Evolutionary conservation across 345 rosid genomes (phyloP).

Genomic region (Eucalyptus cloeziana): DNA sequence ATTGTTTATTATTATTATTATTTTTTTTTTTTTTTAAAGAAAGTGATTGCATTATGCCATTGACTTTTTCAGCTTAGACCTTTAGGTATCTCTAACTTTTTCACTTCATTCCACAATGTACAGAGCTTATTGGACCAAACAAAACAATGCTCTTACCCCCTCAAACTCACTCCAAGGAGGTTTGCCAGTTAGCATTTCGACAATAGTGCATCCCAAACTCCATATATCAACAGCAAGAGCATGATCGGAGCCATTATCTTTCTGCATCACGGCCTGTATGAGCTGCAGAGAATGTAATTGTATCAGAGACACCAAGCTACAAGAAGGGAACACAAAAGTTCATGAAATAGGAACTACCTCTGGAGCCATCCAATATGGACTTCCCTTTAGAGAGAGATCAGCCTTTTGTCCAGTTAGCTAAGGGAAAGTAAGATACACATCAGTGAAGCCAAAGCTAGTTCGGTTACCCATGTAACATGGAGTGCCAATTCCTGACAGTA

Average conservation of each 20-base stretch:
- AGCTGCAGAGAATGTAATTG: slow-evolving; percentile 34
- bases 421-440: background rate
- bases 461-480: background rate
- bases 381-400: slow-evolving; percentile 88
- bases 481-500: background rate
- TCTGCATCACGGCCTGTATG: slow-evolving; percentile 87
- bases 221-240: slow-evolving; percentile 97
- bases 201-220: slow-evolving; percentile 96
- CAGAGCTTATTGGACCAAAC: background rate
- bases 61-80: background rate
- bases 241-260: slow-evolving; percentile 57
- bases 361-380: slow-evolving; percentile 99
- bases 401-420: slow-evolving; percentile 88
- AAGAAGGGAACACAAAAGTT: background rate
- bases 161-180: slow-evolving; percentile 98
- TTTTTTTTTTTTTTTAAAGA: background rate
- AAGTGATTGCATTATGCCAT: background rate
- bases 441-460: background rate
- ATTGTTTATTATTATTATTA: background rate
- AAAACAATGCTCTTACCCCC: slow-evolving; percentile 54
- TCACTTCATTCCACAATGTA: background rate
- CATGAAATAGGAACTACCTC: slow-evolving; percentile 41
- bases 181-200: slow-evolving; percentile 93
- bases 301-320: background rate
- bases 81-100: background rate